Conservation (phyloP, 2,329 filamentous ascomycete species). For the Chaetomiaceae sp. region DNA sequence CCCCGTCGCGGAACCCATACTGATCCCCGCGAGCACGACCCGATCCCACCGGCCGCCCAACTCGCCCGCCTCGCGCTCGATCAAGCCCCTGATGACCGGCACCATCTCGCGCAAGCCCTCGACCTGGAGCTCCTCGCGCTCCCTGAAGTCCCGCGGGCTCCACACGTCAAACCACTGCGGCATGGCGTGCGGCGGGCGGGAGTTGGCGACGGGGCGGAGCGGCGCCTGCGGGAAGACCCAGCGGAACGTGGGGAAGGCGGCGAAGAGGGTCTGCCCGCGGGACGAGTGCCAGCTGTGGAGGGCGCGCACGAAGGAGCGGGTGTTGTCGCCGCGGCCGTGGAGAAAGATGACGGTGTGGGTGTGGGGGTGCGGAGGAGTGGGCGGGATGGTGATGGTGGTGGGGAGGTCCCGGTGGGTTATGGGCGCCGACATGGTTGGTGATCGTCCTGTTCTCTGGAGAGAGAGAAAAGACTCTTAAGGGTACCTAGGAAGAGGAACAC, state of each 20-base stretch:
- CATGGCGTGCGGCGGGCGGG: constrained; percentile 8
- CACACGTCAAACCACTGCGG: constrained; percentile 52
- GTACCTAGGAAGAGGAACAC: no score
- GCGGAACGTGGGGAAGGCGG: constrained; percentile 42
- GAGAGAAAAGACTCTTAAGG: no score
- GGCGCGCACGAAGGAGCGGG: constrained; percentile 31
- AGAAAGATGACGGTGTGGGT: constrained; percentile 44
- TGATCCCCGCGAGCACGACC: constrained; percentile 44
- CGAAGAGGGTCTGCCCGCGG: constrained; percentile 32
- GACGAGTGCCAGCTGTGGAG: constrained; percentile 33
- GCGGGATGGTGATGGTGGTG: constrained; percentile 11
- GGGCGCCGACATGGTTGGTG: neutral
- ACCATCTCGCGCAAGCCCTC: constrained; percentile 40
- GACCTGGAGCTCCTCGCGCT: constrained; percentile 41
- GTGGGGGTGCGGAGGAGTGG: neutral
- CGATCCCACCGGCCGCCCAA: constrained; percentile 37
- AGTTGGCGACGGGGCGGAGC: constrained; percentile 27
- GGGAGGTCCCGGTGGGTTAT: neutral
- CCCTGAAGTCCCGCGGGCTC: constrained; percentile 37
- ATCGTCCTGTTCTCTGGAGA: no score
- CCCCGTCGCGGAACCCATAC: constrained; percentile 42
- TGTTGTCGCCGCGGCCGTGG: constrained; percentile 42
- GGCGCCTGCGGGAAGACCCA: constrained; percentile 49
- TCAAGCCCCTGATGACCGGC: constrained; percentile 30
- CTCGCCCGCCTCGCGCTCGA: constrained; percentile 34